Base-by-base conservation (phyloP, 2,329 filamentous ascomycete species). In the Pestalotiopsis fici region DNA sequence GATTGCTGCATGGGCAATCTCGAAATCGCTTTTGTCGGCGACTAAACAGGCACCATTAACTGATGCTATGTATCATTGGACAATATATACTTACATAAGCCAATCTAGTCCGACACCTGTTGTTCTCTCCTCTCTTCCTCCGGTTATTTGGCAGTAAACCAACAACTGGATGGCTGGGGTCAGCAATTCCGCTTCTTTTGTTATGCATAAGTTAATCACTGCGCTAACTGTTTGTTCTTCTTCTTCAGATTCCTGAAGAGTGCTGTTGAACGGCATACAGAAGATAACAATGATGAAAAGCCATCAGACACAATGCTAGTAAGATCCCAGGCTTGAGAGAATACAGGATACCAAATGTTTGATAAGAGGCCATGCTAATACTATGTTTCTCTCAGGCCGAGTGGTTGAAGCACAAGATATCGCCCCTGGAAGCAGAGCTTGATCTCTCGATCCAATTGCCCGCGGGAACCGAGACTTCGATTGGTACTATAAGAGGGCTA, bases 361-460 rank as follows among this genome's bases (percentile, higher is more conserved):
- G n/a, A n/a, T n/a, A n/a, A n/a, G n/a, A n/a, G n/a, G n/a, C n/a
- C n/a, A 66, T 21, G 31, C 15, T 55, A 7, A 5, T 27, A 59
- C 9, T 13, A 61, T 15, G 25, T 4, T 54, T 55, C 50, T 9
- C 15, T 21, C 18, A 75, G 73, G 72, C 72, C 54, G 72, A 73
- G 35, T 75, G 74, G 74, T 69, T 75, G 4, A 72, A 70, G n/a
- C 64, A 72, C 23, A 73, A 71, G 7, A 50, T 75, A 56, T 71
- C 71, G 18, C 70, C 66, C 2, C 67, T 67, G 4, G 71, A 76
- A 65, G 73, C 70, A n/a, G 72, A 75, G 59, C 31, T 74, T 15
- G 74, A 76, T 56, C 59, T 75, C 15, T 67, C 70, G 4, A 15
- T 74, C 4, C 72, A 74, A 28, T n/a, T 75, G 5, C 70, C 71